Evolutionary conservation across 768 basidiomycete species (phyloP).

Genomic region (Trametes cingulata): DNA sequence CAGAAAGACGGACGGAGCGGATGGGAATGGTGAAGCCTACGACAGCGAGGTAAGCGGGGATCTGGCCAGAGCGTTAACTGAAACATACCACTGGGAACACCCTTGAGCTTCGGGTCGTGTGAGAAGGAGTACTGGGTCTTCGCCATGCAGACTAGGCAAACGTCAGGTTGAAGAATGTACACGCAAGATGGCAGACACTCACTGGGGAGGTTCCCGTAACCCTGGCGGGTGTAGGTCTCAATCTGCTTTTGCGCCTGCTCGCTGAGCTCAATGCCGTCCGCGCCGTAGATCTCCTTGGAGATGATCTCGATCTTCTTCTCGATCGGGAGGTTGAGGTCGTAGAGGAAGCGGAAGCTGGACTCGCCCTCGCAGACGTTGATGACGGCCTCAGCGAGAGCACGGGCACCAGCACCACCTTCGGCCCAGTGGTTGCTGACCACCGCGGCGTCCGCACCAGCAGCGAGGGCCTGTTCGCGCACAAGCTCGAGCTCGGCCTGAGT

Average conservation of each 20-base stretch:
- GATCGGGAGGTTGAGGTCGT: conserved; percentile 80
- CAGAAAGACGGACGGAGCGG: conserved; percentile 81
- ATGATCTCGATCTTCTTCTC: conserved; percentile 89
- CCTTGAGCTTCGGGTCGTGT: conserved; percentile 89
- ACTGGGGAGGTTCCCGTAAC: conserved; percentile 79
- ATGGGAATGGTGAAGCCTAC: conserved; percentile 92
- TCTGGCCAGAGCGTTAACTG: neutral
- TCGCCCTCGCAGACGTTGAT: conserved; percentile 80
- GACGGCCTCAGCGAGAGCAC: conserved; percentile 89
- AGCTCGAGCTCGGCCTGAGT: conserved; percentile 87
- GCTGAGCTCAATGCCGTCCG: conserved; percentile 86
- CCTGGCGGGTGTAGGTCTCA: conserved; percentile 90
- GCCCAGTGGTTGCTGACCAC: conserved; percentile 99
- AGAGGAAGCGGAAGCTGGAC: conserved; percentile 91
- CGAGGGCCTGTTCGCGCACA: conserved; percentile 75
- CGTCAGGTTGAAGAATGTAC: neutral
- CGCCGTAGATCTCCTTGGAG: conserved; percentile 90
- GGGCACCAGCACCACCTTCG: conserved; percentile 88
- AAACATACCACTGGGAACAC: conserved; percentile 72
- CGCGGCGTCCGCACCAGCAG: conserved; percentile 91
- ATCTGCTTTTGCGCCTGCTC: conserved; percentile 83
- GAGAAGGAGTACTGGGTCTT: conserved; percentile 99
- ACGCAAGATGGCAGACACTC: conserved; percentile 30
- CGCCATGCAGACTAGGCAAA: conserved; percentile 82
- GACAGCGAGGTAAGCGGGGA: neutral